Percentiles rank a stretch among this genome's conserved stretches.
Conservation (phyloP, 768 basidiomycete genomes). For the Trametes sanguinea region DNA sequence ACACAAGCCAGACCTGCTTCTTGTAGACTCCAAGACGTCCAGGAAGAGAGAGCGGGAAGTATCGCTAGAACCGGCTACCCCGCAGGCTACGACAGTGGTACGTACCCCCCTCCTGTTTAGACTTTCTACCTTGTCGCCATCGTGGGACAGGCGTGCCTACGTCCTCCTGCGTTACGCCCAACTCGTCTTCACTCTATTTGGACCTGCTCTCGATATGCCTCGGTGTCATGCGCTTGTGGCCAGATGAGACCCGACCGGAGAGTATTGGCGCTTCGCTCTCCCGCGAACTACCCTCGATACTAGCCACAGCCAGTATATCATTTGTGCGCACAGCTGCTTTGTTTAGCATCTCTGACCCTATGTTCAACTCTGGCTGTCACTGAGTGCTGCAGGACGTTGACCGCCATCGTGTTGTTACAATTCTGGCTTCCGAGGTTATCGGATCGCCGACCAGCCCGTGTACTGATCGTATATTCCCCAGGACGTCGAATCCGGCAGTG, state of each 20-base stretch:
- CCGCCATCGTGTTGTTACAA: neutral
- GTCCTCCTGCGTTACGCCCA: neutral
- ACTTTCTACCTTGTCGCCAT: constrained; percentile 3
- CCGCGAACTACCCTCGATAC: too few species aligned
- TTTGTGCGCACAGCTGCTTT: neutral
- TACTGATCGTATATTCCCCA: constrained; percentile 21
- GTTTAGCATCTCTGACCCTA: neutral
- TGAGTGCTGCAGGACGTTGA: too few species aligned
- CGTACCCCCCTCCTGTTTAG: constrained; percentile 27
- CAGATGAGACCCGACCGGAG: neutral
- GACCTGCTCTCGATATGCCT: neutral
- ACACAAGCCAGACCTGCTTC: neutral
- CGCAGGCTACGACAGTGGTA: constrained; percentile 36
- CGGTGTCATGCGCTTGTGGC: neutral
- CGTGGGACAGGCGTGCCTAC: neutral
- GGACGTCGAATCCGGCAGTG: constrained; percentile 30
- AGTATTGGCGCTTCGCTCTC: neutral
- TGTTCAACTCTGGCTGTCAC: neutral
- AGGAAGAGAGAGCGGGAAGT: constrained; percentile 79
- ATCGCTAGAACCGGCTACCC: constrained; percentile 64
- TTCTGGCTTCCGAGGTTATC: constrained; percentile 1
- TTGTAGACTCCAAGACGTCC: constrained; percentile 48
- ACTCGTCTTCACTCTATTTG: neutral
- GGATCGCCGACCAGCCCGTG: constrained; percentile 9
- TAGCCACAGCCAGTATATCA: too few species aligned